Evolutionary conservation across 306 rosid genomes (phyloP), one percentile per base, ranked within the genome.

Genomic region (Sesbania bispinosa): DNA sequence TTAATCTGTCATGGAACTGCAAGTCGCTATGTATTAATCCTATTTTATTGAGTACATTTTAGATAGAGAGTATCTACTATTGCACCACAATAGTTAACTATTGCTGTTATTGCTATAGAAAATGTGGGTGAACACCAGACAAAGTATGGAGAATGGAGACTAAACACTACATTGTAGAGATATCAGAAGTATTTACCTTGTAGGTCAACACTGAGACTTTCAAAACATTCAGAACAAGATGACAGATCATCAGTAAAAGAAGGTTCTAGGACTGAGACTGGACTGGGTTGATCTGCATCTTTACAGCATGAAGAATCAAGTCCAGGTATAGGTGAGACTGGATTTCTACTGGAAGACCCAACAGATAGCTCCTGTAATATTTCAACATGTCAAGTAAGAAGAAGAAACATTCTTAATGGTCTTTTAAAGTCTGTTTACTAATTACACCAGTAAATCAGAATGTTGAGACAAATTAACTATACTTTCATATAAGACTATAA

Each of bases 221-320:
- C 96, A 73, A 92, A 92, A 81, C 93, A 92, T 48, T 92, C 96
- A 24, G 93, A 87, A 72, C 81, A 81, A 42, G 89, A 80, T 30
- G 97, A 82, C 55, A 79, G 64, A 72, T 91, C 97, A 72, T 88
- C 89, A 1, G 82, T 76, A 54, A 89, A 85, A 27, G 96, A 85
- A 74, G 86, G 87, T 81, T 87, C 93, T 75, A 92, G 82, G 61
- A 89, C 89, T 19, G 97, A 89, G 83, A 92, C 85, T 14, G 97
- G 97, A 81, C 97, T 87, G 30, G 97, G 96, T 68, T 64, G 71
- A 45, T 92, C 93, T 55, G 83, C 80, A 54, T 82, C 96, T 81
- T 89, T 89, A 21, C 85, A 80, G 62, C 77, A 73, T 32, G 84
- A 82, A 67, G 96, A 87, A 72, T 81, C 87, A 61, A 43, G 41